A percentile compares a stretch with the other conserved stretches of the same genome.
phyloP scores from a whole-genome alignment of 768 basidiomycete genomes.

The Hypholoma fasciculare region DNA sequence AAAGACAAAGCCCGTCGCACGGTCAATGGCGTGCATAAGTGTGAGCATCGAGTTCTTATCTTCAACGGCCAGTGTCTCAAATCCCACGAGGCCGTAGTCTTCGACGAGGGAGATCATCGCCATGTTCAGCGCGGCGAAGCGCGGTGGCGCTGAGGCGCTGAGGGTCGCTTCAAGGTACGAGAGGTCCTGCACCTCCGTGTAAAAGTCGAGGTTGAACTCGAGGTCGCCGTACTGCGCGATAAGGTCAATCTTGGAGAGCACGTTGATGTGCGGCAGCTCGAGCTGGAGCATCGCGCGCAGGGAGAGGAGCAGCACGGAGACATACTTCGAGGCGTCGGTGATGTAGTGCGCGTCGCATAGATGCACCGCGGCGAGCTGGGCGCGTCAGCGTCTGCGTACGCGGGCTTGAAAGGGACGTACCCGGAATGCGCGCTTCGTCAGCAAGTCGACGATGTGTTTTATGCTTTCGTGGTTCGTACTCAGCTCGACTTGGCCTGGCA shows the following conservation, averaged over 20 bases:
- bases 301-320: slow-evolving; percentile 89
- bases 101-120: slow-evolving; percentile 92
- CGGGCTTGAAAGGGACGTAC: slow-evolving; percentile 49
- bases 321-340: slow-evolving; percentile 93
- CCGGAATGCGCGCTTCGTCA: slow-evolving; percentile 73
- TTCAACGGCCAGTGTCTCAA: slow-evolving; percentile 98
- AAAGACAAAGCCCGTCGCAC: slow-evolving; percentile 91
- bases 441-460: slow-evolving; percentile 71
- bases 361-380: slow-evolving; percentile 89
- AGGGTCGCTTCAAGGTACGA: slow-evolving; percentile 83
- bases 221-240: slow-evolving; percentile 88
- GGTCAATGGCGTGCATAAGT: slow-evolving; percentile 80
- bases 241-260: slow-evolving; percentile 95
- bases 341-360: slow-evolving; percentile 97
- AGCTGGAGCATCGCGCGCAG: slow-evolving; percentile 97
- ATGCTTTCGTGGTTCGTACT: slow-evolving; percentile 94
- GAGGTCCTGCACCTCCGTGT: slow-evolving; percentile 97
- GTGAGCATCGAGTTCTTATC: slow-evolving; percentile 96
- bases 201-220: slow-evolving; percentile 96
- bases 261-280: slow-evolving; percentile 97
- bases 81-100: slow-evolving; percentile 90
- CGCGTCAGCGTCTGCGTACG: slow-evolving; percentile 12
- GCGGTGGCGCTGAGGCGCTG: slow-evolving; percentile 55
- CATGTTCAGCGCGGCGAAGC: slow-evolving; percentile 80
- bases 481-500: slow-evolving; percentile 96